phyloP scores from a whole-genome alignment of 169 alveolate genomes.

The Eimeria necatrix region DNA sequence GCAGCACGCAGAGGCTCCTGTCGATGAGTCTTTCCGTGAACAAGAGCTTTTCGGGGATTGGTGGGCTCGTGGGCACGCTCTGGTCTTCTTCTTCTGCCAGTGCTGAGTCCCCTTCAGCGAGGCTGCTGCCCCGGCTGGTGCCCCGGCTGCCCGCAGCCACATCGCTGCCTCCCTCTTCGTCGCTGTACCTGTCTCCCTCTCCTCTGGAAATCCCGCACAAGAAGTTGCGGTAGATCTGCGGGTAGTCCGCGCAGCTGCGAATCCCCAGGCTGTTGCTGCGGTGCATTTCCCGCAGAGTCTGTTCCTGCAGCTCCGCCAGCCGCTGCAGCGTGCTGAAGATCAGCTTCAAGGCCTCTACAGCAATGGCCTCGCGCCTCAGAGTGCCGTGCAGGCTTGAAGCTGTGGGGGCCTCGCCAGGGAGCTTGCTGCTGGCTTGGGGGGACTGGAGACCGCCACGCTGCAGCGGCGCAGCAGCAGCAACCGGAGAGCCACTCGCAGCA shows the following conservation, averaged over 20 bases:
- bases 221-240: not conserved
- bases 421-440: too few relatives aligned
- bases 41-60: not conserved
- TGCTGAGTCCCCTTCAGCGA: not conserved
- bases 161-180: constrained; percentile 15
- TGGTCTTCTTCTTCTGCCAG: constrained; percentile 2
- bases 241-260: not conserved
- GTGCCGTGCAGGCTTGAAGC: not conserved
- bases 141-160: not conserved
- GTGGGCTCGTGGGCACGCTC: not conserved
- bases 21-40: constrained; percentile 25
- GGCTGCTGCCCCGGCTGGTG: constrained; percentile 23
- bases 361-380: constrained; percentile 25
- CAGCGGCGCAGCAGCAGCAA: not conserved
- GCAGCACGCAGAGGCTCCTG: not conserved
- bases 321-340: not conserved
- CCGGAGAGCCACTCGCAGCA: not conserved
- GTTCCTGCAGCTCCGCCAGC: constrained; percentile 40
- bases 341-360: constrained; percentile 31
- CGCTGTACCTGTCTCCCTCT: not conserved
- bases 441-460: too few relatives aligned
- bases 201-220: not conserved
- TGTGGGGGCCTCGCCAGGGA: too few relatives aligned
- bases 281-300: not conserved
- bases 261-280: constrained; percentile 66